Evolutionary conservation across 1,139 yeast species (phyloP).

Genomic region (Kodamaea ohmeri): DNA sequence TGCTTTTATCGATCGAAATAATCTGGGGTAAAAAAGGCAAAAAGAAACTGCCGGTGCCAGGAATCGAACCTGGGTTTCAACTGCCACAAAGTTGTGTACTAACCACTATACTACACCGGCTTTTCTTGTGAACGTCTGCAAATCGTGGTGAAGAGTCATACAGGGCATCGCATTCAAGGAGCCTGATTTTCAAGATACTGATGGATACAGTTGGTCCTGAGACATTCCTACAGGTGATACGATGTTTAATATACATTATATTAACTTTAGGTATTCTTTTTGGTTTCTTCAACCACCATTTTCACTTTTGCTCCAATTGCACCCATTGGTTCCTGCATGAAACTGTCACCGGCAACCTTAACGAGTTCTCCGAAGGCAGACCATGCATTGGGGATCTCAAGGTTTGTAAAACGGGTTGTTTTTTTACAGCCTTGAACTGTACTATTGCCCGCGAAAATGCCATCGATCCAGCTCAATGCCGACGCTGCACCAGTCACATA

Average conservation of each 20-base stretch:
- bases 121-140: too few species aligned
- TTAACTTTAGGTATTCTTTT: too few species aligned
- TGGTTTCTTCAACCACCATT: too few species aligned
- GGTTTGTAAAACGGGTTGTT: constrained; percentile 23
- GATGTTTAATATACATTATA: too few species aligned
- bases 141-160: too few species aligned
- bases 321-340: constrained; percentile 3
- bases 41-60: constrained; percentile 48
- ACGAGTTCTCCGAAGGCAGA: neutral
- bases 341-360: neutral
- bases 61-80: constrained; percentile 56
- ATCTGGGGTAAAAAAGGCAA: neutral
- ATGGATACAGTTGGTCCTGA: too few species aligned
- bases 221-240: too few species aligned
- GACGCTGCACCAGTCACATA: constrained; percentile 17
- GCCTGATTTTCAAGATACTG: too few species aligned
- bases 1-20: too few species aligned
- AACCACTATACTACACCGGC: constrained; percentile 46
- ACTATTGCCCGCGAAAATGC: constrained; percentile 19
- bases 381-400: constrained; percentile 14
- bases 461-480: constrained; percentile 18
- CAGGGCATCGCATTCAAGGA: too few species aligned
- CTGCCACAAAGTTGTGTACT: constrained; percentile 58
- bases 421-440: constrained; percentile 28
- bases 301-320: too few species aligned